phyloP scores from a whole-genome alignment of 1,284 basidiomycete species.

The Ceratobasidium theobromae region DNA sequence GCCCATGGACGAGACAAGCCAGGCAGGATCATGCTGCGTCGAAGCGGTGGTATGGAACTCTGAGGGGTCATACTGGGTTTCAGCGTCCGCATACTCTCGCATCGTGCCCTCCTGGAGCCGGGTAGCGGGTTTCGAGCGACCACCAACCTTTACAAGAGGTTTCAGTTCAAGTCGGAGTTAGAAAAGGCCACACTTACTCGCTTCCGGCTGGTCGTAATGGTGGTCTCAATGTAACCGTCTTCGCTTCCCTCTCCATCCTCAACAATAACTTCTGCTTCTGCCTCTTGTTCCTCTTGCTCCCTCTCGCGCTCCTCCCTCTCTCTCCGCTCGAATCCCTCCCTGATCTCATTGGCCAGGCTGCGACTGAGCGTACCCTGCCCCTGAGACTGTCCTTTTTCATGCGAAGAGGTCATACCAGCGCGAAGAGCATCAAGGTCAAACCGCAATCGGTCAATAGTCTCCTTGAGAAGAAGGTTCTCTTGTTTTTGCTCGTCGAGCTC shows the following conservation, averaged over 20 bases:
- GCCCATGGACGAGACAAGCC: not conserved
- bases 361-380: slow-evolving; percentile 64
- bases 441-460: slow-evolving; percentile 88
- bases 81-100: slow-evolving; percentile 63
- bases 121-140: slow-evolving; percentile 48
- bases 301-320: slow-evolving; percentile 39
- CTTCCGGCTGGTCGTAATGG: slow-evolving; percentile 77
- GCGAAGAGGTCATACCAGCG: slow-evolving; percentile 48
- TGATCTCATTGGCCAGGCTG: slow-evolving; percentile 78
- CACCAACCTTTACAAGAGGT: slow-evolving; percentile 54
- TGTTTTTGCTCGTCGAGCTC: slow-evolving; percentile 86
- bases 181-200: slow-evolving; percentile 51
- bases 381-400: slow-evolving; percentile 44
- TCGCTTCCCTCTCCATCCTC: slow-evolving; percentile 55
- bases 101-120: slow-evolving; percentile 57
- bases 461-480: slow-evolving; percentile 85
- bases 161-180: slow-evolving; percentile 19
- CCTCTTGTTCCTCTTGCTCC: slow-evolving; percentile 44
- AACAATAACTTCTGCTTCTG: slow-evolving; percentile 37
- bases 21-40: slow-evolving; percentile 43
- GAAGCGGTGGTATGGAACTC: slow-evolving; percentile 49
- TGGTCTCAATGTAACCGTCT: slow-evolving; percentile 54
- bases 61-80: slow-evolving; percentile 62
- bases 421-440: slow-evolving; percentile 90
- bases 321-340: slow-evolving; percentile 54